Conservation (phyloP, 805 yeast species). For the Debaryomyces hansenii region DNA sequence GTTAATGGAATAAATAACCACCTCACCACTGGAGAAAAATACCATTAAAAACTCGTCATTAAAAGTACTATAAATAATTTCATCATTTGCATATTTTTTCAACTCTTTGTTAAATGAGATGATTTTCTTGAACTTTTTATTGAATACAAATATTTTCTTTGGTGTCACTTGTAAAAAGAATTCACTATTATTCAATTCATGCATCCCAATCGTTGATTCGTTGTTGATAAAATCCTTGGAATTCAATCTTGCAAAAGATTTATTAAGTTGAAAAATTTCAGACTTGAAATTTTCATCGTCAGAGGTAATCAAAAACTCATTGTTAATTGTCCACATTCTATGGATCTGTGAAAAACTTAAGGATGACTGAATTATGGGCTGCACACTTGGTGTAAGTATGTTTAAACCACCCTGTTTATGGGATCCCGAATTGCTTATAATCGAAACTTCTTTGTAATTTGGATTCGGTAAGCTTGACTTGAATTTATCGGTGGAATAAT, state of each 20-base stretch:
- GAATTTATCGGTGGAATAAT: constrained; percentile 51
- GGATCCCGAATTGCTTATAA: constrained; percentile 70
- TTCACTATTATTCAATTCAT: constrained; percentile 54
- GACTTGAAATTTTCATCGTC: constrained; percentile 63
- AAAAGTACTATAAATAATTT: constrained; percentile 62
- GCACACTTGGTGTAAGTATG: constrained; percentile 64
- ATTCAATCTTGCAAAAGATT: constrained; percentile 60
- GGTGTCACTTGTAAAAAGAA: constrained; percentile 76
- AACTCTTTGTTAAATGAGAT: constrained; percentile 45
- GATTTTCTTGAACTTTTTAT: constrained; percentile 56
- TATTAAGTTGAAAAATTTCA: constrained; percentile 64
- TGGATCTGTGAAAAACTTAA: constrained; percentile 70
- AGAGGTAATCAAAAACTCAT: constrained; percentile 68
- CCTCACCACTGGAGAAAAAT: constrained; percentile 70
- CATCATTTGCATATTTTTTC: constrained; percentile 39
- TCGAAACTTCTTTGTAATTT: constrained; percentile 60
- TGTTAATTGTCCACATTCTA: constrained; percentile 71
- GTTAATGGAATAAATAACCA: constrained; percentile 49
- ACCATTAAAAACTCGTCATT: constrained; percentile 63
- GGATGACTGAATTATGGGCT: constrained; percentile 67
- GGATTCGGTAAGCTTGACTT: constrained; percentile 70
- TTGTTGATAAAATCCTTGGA: constrained; percentile 63
- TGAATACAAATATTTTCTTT: constrained; percentile 58
- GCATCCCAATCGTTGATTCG: constrained; percentile 65
- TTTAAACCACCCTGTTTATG: constrained; percentile 55